Evolutionary conservation across 2,329 filamentous ascomycete species (phyloP), one percentile per base, ranked within the genome.

Genomic region (Huntiella abstrusa): DNA sequence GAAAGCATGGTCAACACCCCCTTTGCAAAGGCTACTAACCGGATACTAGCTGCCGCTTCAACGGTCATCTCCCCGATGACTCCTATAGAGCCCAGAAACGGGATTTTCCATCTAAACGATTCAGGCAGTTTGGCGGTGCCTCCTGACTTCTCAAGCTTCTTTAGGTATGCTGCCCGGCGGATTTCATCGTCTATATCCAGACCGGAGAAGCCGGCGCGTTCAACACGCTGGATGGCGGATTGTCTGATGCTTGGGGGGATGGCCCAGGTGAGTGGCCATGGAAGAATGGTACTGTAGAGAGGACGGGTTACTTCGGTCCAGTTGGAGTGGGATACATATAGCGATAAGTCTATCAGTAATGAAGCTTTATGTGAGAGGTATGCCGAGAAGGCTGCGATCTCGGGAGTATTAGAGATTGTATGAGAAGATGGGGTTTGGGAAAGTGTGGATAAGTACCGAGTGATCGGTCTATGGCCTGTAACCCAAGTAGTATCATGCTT

Each of bases 311-410:
- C 65, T 38, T 70, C 66, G 47, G 77, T 69, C 72, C 91, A 98
- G 65, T 96, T 95, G 52, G 85, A 76, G 48, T 80, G 83, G 32
- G 86, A 91, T 52, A 91, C 81, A 60, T 92, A 96, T 54, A 96
- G 78, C 44, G 79, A 87, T 48, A 95, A 76, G 55, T 92, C 83
- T 55, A 95, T 60, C 50, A 96, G 73, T 32, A 80, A 75, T 43
- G 78, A 75, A n/a, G 80, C 83, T 49, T 80, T 77, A 19, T 77
- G 73, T 58, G 77, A 69, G 53, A 95, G 65, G 61, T 87, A 87
- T 51, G 83, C 73, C 33, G 73, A 67, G 62, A 71, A 69, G 51
- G 67, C 75, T 52, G 66, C 56, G 41, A 57, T 53, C 54, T 75
- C 69, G 17, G 70, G 70, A 33, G 55, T 54, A 10, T 32, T 32